A percentile compares a stretch with the other conserved stretches of the same genome.
Conservation (phyloP, 768 basidiomycete genomes). For the Lentinula raphanica region DNA sequence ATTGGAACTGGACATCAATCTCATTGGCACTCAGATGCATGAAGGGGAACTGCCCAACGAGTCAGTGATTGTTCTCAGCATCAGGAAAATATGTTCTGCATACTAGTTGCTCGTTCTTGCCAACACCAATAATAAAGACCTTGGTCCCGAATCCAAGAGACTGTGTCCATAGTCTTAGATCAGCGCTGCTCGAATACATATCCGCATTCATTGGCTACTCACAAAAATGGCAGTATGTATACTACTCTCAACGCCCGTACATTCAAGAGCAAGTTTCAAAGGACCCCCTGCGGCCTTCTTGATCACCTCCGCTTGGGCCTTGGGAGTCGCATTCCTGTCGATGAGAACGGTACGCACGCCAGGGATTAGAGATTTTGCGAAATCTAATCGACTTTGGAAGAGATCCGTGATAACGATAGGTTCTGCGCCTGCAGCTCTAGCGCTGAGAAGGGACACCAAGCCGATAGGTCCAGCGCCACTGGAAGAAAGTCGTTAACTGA, state of each 20-base stretch:
- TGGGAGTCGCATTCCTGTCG: conserved; percentile 36
- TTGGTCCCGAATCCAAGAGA: conserved; percentile 63
- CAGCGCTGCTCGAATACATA: not conserved
- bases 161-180: conserved; percentile 22
- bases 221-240: conserved; percentile 56
- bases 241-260: conserved; percentile 60
- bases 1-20: conserved; percentile 65
- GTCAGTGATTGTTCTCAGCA: not conserved
- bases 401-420: conserved; percentile 68
- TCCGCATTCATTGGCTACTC: conserved; percentile 18
- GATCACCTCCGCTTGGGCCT: conserved; percentile 48
- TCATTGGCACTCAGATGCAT: conserved; percentile 71
- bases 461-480: conserved; percentile 70
- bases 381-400: conserved; percentile 59
- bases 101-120: conserved; percentile 57
- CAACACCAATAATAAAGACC: conserved; percentile 68
- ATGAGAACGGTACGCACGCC: conserved; percentile 55
- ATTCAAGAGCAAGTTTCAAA: conserved; percentile 53
- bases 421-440: conserved; percentile 64
- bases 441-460: conserved; percentile 54
- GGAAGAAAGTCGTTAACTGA: not conserved
- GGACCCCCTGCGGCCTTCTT: conserved; percentile 45
- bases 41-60: conserved; percentile 50
- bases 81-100: conserved; percentile 11
- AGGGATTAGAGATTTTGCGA: conserved; percentile 58